Evolutionary conservation across 176 grass and related monocot genomes (phyloP).

Genomic region (Elaeis guineensis): DNA sequence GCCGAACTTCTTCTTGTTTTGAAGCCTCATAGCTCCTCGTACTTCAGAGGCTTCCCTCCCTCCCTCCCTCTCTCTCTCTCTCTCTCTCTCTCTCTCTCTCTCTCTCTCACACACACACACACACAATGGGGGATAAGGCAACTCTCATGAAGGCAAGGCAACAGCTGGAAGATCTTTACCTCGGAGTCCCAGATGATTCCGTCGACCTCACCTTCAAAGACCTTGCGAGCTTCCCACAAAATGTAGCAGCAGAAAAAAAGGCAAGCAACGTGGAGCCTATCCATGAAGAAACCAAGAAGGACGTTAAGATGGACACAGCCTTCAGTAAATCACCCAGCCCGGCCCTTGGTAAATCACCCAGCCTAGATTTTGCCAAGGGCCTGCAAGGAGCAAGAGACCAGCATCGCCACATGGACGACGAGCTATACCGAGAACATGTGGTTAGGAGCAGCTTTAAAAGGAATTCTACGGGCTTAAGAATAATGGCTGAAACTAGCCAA

Average conservation of each 20-base stretch:
- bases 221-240: conserved; percentile 16
- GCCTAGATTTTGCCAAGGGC: conserved; percentile 48
- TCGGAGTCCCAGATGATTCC: conserved; percentile 45
- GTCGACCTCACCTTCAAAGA: conserved; percentile 67
- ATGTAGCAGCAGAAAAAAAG: neutral
- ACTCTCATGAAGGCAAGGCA: conserved; percentile 35
- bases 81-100: neutral
- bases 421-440: neutral
- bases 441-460: conserved; percentile 4
- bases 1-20: too few relatives aligned
- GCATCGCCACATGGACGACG: neutral
- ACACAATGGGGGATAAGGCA: conserved; percentile 26
- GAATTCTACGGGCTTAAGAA: neutral
- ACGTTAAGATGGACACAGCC: neutral
- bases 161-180: conserved; percentile 61
- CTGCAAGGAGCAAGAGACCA: neutral
- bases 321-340: conserved; percentile 30
- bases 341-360: conserved; percentile 37
- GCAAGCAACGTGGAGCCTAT: neutral
- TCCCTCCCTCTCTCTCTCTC: neutral
- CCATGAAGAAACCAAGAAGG: neutral
- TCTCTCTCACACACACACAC: neutral
- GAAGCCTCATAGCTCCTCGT: too few relatives aligned
- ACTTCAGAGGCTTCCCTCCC: too few relatives aligned
- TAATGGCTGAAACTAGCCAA: neutral